Conservation (phyloP, 2,329 filamentous ascomycete genomes). For the Colletotrichum sp. region DNA sequence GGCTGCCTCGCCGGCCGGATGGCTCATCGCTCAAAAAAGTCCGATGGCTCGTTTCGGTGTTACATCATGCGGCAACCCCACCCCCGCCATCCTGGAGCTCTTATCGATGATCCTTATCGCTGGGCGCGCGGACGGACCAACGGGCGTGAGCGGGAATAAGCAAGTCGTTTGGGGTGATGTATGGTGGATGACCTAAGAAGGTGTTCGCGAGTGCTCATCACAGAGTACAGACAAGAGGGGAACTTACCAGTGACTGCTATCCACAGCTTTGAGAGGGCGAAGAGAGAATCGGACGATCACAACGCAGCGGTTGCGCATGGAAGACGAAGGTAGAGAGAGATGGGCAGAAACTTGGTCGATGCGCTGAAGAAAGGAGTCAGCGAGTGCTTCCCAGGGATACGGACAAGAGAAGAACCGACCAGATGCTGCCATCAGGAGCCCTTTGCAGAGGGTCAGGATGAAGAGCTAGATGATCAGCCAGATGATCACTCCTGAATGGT, state of each 20-base stretch:
- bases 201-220: background rate
- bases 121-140: background rate
- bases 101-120: slow-evolving; percentile 7
- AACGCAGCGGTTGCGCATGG: too few relatives aligned
- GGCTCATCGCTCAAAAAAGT: background rate
- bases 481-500: too few relatives aligned
- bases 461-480: too few relatives aligned
- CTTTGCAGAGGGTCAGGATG: too few relatives aligned
- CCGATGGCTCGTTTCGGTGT: background rate
- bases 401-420: background rate
- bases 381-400: background rate
- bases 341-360: background rate
- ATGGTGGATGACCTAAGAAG: background rate
- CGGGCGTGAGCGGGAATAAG: background rate
- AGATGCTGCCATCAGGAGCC: background rate
- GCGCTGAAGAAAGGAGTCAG: background rate
- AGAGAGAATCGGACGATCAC: too few relatives aligned
- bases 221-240: background rate
- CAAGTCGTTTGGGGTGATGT: background rate
- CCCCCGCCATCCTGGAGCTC: slow-evolving; percentile 13
- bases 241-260: background rate
- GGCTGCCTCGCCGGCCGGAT: background rate
- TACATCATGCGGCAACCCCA: slow-evolving; percentile 16
- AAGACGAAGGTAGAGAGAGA: background rate
- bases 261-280: too few relatives aligned